These are phyloP conservation scores for Cymbopogon citratus DNA, from an alignment of 176 grass and related monocot species.

Conservation along the genomic window DNA sequence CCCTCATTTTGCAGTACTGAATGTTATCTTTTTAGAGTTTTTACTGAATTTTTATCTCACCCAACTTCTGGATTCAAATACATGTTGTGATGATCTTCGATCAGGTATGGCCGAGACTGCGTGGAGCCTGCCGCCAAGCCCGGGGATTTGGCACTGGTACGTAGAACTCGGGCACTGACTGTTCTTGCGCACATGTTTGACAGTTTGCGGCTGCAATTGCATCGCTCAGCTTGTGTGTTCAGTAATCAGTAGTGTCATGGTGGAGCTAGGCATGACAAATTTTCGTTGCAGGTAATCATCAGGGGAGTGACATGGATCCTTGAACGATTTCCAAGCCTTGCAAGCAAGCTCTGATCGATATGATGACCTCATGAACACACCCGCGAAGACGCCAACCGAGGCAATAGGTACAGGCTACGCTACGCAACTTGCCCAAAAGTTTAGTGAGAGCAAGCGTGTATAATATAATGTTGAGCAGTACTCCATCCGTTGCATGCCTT, in stretches of 20 bases:
- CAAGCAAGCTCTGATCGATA: slow-evolving; percentile 29
- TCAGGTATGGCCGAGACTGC: slow-evolving; percentile 81
- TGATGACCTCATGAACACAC: background rate
- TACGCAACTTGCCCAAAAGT: background rate
- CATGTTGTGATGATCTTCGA: background rate
- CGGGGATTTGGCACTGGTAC: slow-evolving; percentile 61
- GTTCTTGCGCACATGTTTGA: background rate
- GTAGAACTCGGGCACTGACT: no score
- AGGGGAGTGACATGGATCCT: slow-evolving; percentile 67
- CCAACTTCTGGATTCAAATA: background rate
- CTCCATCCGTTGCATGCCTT: background rate
- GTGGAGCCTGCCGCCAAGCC: slow-evolving; percentile 89
- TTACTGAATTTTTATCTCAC: background rate
- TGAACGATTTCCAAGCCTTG: slow-evolving; percentile 65
- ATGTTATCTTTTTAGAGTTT: no score
- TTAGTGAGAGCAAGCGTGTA: background rate
- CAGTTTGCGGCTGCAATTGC: background rate
- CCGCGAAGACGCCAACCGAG: background rate
- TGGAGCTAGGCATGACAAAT: background rate
- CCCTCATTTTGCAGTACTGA: background rate
- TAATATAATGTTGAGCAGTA: background rate
- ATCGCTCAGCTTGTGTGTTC: background rate
- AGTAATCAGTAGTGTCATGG: background rate
- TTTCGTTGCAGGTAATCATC: slow-evolving; percentile 50
- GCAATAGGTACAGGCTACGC: background rate